phyloP scores from a whole-genome alignment of 148 eudicot species.

The Persicaria maculosa region DNA sequence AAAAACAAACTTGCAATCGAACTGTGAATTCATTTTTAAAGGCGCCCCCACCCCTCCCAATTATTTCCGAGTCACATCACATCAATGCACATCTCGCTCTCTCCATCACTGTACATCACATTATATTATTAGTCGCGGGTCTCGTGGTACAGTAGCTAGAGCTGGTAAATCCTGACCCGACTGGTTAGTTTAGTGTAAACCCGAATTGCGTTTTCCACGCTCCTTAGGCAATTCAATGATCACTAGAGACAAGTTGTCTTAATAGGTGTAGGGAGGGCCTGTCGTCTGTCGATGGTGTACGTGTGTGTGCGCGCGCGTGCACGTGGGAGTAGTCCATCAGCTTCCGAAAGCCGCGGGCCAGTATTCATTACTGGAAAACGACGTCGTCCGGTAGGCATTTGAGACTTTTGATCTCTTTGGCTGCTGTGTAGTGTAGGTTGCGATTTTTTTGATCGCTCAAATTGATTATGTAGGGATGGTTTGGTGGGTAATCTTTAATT shows the following conservation, averaged over 20 bases:
- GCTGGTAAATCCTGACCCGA: too few species aligned
- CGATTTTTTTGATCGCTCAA: neutral
- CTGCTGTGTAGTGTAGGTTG: neutral
- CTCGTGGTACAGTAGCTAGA: neutral
- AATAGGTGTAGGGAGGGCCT: neutral
- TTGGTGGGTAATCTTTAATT: neutral
- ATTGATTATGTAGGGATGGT: neutral
- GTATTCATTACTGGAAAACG: neutral
- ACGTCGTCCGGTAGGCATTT: neutral
- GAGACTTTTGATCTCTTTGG: neutral
- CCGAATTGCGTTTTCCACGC: too few species aligned
- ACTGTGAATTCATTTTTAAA: neutral
- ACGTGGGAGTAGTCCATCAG: constrained; percentile 1
- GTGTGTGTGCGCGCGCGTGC: constrained; percentile 10
- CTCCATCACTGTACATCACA: neutral
- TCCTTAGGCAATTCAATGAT: too few species aligned
- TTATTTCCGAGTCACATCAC: constrained; percentile 5
- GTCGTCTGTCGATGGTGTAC: neutral
- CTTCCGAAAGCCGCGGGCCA: neutral
- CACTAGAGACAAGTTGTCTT: too few species aligned
- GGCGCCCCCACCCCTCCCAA: neutral
- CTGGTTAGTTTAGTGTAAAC: too few species aligned
- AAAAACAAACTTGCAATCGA: neutral
- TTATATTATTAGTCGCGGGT: neutral
- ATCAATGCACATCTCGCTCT: constrained; percentile 3